A percentile compares a stretch with the other conserved stretches of the same genome.
These are phyloP conservation scores for Byssochlamys sp. DNA, from an alignment of 2,329 filamentous ascomycete species.

Conservation along the genomic window DNA sequence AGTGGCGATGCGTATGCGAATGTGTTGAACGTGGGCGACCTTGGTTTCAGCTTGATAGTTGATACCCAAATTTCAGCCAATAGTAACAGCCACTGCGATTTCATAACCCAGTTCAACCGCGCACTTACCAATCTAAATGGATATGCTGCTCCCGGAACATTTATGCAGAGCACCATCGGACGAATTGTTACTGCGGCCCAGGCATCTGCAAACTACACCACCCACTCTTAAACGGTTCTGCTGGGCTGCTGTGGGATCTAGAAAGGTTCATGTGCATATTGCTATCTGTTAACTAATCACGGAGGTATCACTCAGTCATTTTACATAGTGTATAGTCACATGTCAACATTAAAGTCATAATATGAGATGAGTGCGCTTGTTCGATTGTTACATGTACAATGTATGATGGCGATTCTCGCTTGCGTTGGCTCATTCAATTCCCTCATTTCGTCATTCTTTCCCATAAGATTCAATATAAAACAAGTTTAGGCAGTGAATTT, in stretches of 20 bases:
- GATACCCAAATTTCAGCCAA: conserved; percentile 16
- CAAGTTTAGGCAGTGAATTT: too few relatives aligned
- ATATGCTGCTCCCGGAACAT: background rate
- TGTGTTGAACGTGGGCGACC: conserved; percentile 28
- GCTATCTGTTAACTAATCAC: background rate
- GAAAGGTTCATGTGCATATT: background rate
- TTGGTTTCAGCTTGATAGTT: conserved; percentile 20
- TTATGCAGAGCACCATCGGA: background rate
- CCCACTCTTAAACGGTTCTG: background rate
- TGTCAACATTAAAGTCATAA: background rate
- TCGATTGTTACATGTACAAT: background rate
- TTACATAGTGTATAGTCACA: background rate
- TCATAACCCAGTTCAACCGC: background rate
- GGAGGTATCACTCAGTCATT: background rate
- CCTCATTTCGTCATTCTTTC: too few relatives aligned
- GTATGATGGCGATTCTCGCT: background rate
- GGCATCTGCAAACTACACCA: background rate
- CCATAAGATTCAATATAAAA: too few relatives aligned
- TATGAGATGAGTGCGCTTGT: background rate
- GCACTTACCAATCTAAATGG: background rate
- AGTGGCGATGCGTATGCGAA: conserved; percentile 16
- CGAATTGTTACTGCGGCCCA: background rate
- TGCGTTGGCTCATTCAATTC: background rate
- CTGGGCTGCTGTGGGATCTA: background rate
- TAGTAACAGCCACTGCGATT: conserved; percentile 1